Evolutionary conservation across 176 grass and related monocot genomes (phyloP).

Genomic region (Rhipidocladum racemiflorum): DNA sequence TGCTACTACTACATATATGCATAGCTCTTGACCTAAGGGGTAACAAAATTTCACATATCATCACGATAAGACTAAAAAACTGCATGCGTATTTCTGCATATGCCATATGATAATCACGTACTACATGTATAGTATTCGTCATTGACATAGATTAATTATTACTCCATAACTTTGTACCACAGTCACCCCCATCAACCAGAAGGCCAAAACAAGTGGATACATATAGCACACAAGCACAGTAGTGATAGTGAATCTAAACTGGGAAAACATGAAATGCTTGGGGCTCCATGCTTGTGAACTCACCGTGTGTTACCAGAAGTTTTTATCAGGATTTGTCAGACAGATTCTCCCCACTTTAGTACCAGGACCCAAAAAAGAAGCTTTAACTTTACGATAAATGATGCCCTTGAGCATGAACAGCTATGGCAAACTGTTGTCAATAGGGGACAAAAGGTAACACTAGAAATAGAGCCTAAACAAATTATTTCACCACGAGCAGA

Average conservation of each 20-base stretch:
- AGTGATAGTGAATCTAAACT: not conserved
- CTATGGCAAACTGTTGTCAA: not conserved
- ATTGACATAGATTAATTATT: too few species aligned
- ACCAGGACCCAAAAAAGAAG: slow-evolving; percentile 34
- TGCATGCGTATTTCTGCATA: too few species aligned
- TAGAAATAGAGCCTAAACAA: not conserved
- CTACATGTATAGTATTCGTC: too few species aligned
- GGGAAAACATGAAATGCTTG: not conserved
- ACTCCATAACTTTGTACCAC: too few species aligned
- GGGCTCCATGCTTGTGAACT: not conserved
- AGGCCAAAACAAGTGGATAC: not conserved
- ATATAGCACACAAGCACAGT: not conserved
- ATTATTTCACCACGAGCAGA: slow-evolving; percentile 18
- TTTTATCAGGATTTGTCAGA: slow-evolving; percentile 74
- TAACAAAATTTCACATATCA: too few species aligned
- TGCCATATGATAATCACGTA: too few species aligned
- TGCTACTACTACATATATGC: too few species aligned
- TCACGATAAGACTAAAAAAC: too few species aligned
- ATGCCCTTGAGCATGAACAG: not conserved
- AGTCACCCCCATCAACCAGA: too few species aligned
- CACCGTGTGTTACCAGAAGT: slow-evolving; percentile 80
- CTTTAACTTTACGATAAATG: not conserved
- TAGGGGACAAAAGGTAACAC: not conserved
- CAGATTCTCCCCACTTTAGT: slow-evolving; percentile 63
- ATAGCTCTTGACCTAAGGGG: too few species aligned